Base-by-base conservation (phyloP, 345 rosid species). In the Eutrema japonicum region DNA sequence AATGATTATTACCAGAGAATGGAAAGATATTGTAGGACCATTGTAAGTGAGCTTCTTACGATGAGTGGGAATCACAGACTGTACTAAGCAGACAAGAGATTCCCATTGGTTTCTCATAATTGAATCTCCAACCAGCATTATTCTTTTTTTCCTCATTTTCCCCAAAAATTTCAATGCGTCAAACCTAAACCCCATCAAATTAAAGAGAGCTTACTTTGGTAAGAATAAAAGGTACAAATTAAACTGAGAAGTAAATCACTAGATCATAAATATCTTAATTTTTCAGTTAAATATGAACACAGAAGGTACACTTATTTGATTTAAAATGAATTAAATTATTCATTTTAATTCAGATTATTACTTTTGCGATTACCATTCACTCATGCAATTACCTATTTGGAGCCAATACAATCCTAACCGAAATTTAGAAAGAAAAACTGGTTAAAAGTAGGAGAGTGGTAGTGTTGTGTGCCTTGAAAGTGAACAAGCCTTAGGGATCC, bases 61-160 rank as follows among this genome's bases (percentile, higher is more conserved):
- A 14, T 81, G 86, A 10, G 80, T 85, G 33, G 97, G 96, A 66
- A 94, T 68, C 40, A 91, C 96, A 56, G 95, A 93, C 76, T 95
- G 96, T 47, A 88, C 93, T 56, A 95, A 84, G 66, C 99, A 95
- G 63, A 88, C 96, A 36, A 95, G 92, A 78, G 93, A 92, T 56
- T 91, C 97, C 99, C 97, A 95, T 27, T 95, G 99, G 83, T 95
- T 95, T 81, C 99, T 89, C 96, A 88, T 92, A 0, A 95, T 91
- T 6, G 99, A 87, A 83, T 95, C 99, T 54, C 99, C 99, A 16
- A 95, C 93, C 52, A 95, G 74, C 93, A 95, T 84, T 72, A 90
- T 82, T 75, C 96, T 89, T 73, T 90, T 92, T 77, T 68, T 81
- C 66, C 97, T 92, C 90, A 88, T 88, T 78, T 83, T 87, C 56